Evolutionary conservation across 2,329 filamentous ascomycete species (phyloP).

Genomic region (Arthrinium puccinioides): DNA sequence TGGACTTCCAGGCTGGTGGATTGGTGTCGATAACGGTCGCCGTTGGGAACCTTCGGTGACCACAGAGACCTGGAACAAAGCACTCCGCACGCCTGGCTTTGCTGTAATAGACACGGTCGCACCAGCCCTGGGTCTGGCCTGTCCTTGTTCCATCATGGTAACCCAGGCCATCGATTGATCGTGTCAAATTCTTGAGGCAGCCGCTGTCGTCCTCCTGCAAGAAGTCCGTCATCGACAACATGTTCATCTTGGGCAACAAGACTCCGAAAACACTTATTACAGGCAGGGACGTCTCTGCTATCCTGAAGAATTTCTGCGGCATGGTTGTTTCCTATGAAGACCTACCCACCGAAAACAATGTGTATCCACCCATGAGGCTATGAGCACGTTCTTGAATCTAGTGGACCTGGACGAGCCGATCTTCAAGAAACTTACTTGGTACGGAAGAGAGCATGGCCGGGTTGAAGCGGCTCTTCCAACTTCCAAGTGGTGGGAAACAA

Average conservation of each 20-base stretch:
- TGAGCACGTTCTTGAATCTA: neutral
- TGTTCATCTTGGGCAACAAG: neutral
- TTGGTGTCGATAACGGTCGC: conserved; percentile 10
- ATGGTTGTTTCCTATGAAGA: neutral
- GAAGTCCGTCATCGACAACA: neutral
- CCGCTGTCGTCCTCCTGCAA: neutral
- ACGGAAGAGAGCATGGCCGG: too few species aligned
- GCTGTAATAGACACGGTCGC: neutral
- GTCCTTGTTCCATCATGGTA: neutral
- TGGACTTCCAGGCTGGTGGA: conserved; percentile 18
- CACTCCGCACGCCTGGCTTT: neutral
- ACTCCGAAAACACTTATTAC: too few species aligned
- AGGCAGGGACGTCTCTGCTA: neutral
- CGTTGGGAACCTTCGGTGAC: neutral
- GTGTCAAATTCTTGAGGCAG: neutral
- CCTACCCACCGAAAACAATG: neutral
- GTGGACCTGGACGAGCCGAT: neutral
- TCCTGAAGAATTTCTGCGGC: neutral
- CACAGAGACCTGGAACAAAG: neutral
- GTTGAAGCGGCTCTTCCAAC: too few species aligned
- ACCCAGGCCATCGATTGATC: neutral
- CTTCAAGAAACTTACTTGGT: too few species aligned
- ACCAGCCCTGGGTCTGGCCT: neutral
- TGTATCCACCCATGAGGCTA: neutral
- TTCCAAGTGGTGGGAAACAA: too few species aligned